A percentile compares a stretch with the other conserved stretches of the same genome.
Evolutionary conservation across 2,329 filamentous ascomycete genomes (phyloP).

Genomic region (Alternaria hordeiaustralica): DNA sequence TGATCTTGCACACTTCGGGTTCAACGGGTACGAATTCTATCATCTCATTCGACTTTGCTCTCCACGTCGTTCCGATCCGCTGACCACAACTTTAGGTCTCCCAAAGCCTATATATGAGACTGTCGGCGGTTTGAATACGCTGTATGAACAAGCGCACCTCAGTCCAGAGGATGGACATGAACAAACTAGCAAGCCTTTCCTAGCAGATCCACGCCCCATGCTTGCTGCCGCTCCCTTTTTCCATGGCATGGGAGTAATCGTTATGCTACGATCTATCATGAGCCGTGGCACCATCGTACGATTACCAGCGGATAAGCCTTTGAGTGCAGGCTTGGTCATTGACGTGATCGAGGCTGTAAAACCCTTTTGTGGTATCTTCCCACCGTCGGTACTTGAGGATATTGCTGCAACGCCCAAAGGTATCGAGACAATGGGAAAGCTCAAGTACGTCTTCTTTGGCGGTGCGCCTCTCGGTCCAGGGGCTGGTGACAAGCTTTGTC

Average conservation of each 20-base stretch:
- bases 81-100: not conserved
- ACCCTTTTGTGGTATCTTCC: not conserved
- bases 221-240: conserved; percentile 3
- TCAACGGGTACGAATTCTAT: not conserved
- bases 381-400: conserved; percentile 3
- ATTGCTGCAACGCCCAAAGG: not conserved
- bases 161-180: not conserved
- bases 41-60: too few species aligned
- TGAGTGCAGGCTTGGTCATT: not conserved
- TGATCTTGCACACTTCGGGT: conserved; percentile 7
- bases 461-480: not conserved
- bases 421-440: not conserved
- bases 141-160: not conserved
- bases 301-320: not conserved
- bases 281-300: not conserved
- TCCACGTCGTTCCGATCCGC: not conserved
- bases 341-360: not conserved
- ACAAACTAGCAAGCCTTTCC: not conserved
- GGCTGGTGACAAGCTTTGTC: not conserved
- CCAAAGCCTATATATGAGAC: conserved; percentile 1
- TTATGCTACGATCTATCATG: not conserved
- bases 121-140: not conserved
- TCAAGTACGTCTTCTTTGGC: not conserved
- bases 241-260: conserved; percentile 1
- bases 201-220: not conserved